Conservation (phyloP, 2,329 filamentous ascomycete genomes). For the Mycosphaerelloides madeirae region DNA sequence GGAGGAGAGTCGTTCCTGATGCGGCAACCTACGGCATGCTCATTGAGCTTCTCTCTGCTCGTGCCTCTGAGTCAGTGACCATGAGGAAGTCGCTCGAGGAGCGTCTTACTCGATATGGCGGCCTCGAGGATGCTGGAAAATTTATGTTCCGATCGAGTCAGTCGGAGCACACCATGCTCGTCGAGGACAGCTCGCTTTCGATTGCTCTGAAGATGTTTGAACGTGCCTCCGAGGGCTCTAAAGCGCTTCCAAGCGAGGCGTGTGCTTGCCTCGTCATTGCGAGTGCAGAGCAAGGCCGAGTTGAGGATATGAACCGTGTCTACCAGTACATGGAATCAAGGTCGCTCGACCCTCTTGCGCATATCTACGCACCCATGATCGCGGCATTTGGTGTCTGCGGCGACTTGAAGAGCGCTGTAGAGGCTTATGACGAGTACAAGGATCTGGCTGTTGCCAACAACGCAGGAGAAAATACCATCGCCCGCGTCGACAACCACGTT, state of each 20-base stretch:
- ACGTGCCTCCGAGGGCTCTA: conserved; percentile 59
- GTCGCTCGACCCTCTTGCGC: conserved; percentile 67
- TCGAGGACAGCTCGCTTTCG: conserved; percentile 80
- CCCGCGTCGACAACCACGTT: conserved; percentile 74
- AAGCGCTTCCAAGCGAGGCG: conserved; percentile 70
- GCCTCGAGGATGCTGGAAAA: conserved; percentile 74
- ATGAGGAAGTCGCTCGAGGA: conserved; percentile 71
- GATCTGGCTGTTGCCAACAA: conserved; percentile 80
- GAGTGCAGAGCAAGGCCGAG: conserved; percentile 73
- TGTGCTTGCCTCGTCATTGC: conserved; percentile 83
- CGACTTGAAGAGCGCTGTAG: conserved; percentile 81
- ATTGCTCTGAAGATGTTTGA: conserved; percentile 84
- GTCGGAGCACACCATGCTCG: conserved; percentile 77
- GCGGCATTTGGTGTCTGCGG: conserved; percentile 79
- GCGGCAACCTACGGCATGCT: conserved; percentile 83
- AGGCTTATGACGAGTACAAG: conserved; percentile 94
- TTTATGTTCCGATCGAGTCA: conserved; percentile 88
- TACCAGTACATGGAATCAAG: conserved; percentile 87
- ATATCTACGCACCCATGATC: conserved; percentile 90
- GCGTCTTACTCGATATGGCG: conserved; percentile 78
- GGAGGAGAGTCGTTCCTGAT: conserved; percentile 74
- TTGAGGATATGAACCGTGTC: conserved; percentile 84
- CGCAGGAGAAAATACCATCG: conserved; percentile 61
- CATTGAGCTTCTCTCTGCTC: conserved; percentile 72
- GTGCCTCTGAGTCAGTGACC: conserved; percentile 71